A percentile compares a stretch with the other conserved stretches of the same genome.
Conservation (phyloP, 2,329 filamentous ascomycete species). For the Colletotrichum eleusines region DNA sequence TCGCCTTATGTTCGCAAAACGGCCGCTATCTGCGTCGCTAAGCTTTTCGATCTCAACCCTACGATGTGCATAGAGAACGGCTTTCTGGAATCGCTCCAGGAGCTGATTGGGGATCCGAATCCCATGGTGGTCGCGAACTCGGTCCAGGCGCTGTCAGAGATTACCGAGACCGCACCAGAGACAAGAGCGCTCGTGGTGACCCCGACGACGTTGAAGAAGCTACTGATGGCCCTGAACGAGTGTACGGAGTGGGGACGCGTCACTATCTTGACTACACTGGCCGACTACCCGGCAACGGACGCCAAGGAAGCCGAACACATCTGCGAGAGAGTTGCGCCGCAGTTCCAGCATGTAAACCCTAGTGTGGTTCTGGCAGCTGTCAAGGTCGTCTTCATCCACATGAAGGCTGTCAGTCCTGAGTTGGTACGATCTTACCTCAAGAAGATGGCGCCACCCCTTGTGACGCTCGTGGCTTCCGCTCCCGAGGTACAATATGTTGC, state of each 20-base stretch:
- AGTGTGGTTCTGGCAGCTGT: conserved; percentile 97
- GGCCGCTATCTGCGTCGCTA: conserved; percentile 96
- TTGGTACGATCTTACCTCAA: conserved; percentile 88
- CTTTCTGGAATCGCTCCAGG: conserved; percentile 92
- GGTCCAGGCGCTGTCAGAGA: conserved; percentile 92
- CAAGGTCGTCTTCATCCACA: conserved; percentile 97
- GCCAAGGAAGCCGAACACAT: conserved; percentile 98
- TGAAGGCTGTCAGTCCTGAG: conserved; percentile 85
- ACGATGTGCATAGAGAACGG: conserved; percentile 95
- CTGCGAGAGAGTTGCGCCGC: conserved; percentile 93
- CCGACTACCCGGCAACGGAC: conserved; percentile 88
- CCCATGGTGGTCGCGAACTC: conserved; percentile 99
- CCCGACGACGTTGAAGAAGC: conserved; percentile 87
- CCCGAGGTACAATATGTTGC: conserved; percentile 99
- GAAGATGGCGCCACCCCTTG: conserved; percentile 97
- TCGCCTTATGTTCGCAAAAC: conserved; percentile 99
- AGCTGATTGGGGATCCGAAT: conserved; percentile 96
- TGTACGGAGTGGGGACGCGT: conserved; percentile 99
- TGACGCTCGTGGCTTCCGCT: conserved; percentile 93
- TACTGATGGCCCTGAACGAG: conserved; percentile 95
- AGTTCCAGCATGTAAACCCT: conserved; percentile 98
- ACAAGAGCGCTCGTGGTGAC: conserved; percentile 89
- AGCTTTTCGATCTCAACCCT: conserved; percentile 95
- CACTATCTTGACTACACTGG: conserved; percentile 89
- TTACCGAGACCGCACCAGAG: conserved; percentile 89